Evolutionary conservation across 352 stramenopile species (phyloP), one percentile per base, ranked within the genome.

Genomic region (Phytopythium cucurbitacearum): DNA sequence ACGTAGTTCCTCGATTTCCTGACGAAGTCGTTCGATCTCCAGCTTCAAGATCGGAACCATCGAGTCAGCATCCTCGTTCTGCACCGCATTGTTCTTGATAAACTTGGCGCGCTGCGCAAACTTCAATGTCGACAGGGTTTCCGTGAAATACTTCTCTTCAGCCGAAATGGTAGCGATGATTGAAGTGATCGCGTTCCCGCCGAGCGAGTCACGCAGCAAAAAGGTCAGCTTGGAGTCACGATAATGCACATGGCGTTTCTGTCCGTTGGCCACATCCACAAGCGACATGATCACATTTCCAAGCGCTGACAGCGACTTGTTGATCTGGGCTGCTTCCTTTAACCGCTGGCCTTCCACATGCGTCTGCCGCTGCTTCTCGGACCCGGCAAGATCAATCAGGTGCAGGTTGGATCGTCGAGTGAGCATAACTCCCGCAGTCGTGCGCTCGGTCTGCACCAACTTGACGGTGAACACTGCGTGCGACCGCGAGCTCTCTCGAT

Each of bases 401-500:
- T 94, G 80, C 48, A 95, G 53, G 39, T 86, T 87, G 1, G 82
- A 92, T n/a, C 77, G 69, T 6, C 82, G 69, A 1, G 75, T 94
- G 43, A 89, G 69, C 16, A 79, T 59, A 12, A 85, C 65, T 15
- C 81, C 83, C 35, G 65, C 59, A 3, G 71, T 65, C 10, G 82
- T 87, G 32, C 83, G 72, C 45, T 91, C 64, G 3, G 72, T 85
- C 21, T 89, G 86, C 56, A 98, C 81, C 40, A 99, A 53, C 47
- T 94, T 88, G 16, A 99, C 76, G 11, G 95, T 98, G 60, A 99
- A 99, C 21, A 99, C 96, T 5, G 96, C 95, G 64, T 99, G 97
- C 0, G 92, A 98, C 10, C 97, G 80, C 56, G 91, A 98, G 40
- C 87, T 98, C 58, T 96, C 95, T 28, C 85, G 70, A 71, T 99